Conservation (phyloP, 2,329 filamentous ascomycete species). For the Diaporthe vaccinii region DNA sequence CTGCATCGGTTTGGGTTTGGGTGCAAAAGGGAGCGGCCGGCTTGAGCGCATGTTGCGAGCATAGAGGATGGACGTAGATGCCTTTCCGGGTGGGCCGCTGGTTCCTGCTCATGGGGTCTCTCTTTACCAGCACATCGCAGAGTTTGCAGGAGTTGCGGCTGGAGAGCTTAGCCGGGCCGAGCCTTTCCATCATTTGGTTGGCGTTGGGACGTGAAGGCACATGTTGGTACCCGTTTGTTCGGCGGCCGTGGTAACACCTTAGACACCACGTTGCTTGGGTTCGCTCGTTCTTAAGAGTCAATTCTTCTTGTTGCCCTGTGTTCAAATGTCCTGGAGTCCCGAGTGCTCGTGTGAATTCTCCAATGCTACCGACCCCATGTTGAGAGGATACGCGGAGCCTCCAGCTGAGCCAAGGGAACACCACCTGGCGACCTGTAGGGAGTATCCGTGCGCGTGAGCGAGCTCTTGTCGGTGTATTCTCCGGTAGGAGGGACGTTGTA, state of each 20-base stretch:
- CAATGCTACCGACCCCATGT: neutral
- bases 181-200: constrained; percentile 13
- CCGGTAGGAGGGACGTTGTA: constrained; percentile 24
- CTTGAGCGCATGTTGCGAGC: constrained; percentile 29
- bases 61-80: constrained; percentile 35
- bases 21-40: constrained; percentile 13
- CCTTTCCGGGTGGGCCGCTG: constrained; percentile 26
- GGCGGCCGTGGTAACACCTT: constrained; percentile 32
- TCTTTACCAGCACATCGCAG: constrained; percentile 18
- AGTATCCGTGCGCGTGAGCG: constrained; percentile 4
- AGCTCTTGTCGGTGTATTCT: neutral
- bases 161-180: constrained; percentile 26
- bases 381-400: neutral
- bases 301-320: constrained; percentile 18
- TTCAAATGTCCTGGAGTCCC: neutral
- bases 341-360: neutral
- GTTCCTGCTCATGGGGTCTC: constrained; percentile 10
- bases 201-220: constrained; percentile 14
- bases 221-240: constrained; percentile 35
- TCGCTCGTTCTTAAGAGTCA: constrained; percentile 12
- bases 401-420: neutral
- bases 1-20: constrained; percentile 33
- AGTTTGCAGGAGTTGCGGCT: constrained; percentile 22
- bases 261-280: constrained; percentile 34
- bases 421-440: neutral